Percentiles rank a stretch among this genome's conserved stretches.
Conservation (phyloP, 192 early-diverging fungal genomes). For the Neocallimastix lanati region DNA sequence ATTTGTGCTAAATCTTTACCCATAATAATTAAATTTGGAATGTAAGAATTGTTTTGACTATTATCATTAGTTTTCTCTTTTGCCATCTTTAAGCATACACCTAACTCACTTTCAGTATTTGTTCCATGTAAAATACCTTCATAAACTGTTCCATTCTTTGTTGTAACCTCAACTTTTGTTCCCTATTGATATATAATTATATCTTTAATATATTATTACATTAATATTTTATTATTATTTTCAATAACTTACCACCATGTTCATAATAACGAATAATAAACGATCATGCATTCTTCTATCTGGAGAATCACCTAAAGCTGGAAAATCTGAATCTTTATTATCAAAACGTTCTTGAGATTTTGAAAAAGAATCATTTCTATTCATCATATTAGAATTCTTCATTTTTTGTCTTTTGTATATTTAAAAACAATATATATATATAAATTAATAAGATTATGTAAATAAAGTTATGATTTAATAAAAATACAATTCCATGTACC, state of each 20-base stretch:
- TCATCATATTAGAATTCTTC: neutral
- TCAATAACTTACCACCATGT: slow-evolving; percentile 48
- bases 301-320: neutral
- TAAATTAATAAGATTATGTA: too few species aligned
- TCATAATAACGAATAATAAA: slow-evolving; percentile 40
- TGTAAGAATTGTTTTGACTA: slow-evolving; percentile 15
- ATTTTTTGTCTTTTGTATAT: neutral
- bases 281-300: slow-evolving; percentile 22
- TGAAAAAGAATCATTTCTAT: neutral
- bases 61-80: slow-evolving; percentile 17
- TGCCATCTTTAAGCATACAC: slow-evolving; percentile 42
- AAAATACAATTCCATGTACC: too few species aligned
- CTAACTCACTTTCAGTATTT: slow-evolving; percentile 36
- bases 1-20: slow-evolving; percentile 49
- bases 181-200: slow-evolving; percentile 23
- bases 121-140: slow-evolving; percentile 53
- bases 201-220: neutral
- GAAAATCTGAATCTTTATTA: neutral
- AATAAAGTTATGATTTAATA: too few species aligned
- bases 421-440: too few species aligned
- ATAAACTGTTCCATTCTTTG: slow-evolving; percentile 34
- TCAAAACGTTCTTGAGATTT: neutral
- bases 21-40: slow-evolving; percentile 29
- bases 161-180: slow-evolving; percentile 31
- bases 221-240: neutral